Conservation (phyloP, 2,329 filamentous ascomycete genomes). For the Pseudogymnoascus sp. region DNA sequence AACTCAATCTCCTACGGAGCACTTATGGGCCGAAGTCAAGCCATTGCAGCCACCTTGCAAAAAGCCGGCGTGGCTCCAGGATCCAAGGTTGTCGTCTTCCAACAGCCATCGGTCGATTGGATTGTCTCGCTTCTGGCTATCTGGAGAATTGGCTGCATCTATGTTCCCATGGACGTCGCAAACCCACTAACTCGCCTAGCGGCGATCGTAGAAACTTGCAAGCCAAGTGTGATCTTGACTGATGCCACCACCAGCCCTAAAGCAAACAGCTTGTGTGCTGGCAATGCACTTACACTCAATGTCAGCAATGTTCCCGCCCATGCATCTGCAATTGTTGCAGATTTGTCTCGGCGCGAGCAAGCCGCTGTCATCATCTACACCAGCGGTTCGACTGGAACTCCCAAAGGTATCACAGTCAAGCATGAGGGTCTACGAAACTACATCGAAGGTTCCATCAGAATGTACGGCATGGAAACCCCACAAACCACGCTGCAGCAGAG, state of each 20-base stretch:
- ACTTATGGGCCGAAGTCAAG: conserved; percentile 28
- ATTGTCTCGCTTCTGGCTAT: conserved; percentile 35
- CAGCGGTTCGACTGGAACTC: conserved; percentile 23
- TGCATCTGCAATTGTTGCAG: conserved; percentile 13
- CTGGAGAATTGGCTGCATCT: conserved; percentile 30
- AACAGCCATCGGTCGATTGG: conserved; percentile 30
- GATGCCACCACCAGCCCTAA: conserved; percentile 18
- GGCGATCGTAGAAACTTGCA: conserved; percentile 24
- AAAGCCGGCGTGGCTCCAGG: conserved; percentile 16
- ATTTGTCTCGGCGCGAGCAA: conserved; percentile 23
- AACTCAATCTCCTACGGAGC: conserved; percentile 30
- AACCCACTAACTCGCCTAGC: conserved; percentile 27
- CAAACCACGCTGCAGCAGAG: conserved; percentile 19
- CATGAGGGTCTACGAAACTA: conserved; percentile 21
- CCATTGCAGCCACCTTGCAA: conserved; percentile 28
- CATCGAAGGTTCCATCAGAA: conserved; percentile 18
- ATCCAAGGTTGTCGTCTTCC: conserved; percentile 33
- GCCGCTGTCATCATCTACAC: conserved; percentile 24
- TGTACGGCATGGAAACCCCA: conserved; percentile 10
- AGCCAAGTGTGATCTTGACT: conserved; percentile 26
- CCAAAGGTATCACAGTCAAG: conserved; percentile 35
- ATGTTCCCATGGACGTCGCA: conserved; percentile 35
- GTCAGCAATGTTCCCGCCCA: conserved; percentile 11
- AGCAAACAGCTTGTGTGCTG: conserved; percentile 2
- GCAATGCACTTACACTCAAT: conserved; percentile 4